Base-by-base conservation (phyloP, 2,329 filamentous ascomycete species). In the Colletotrichum acutatum region DNA sequence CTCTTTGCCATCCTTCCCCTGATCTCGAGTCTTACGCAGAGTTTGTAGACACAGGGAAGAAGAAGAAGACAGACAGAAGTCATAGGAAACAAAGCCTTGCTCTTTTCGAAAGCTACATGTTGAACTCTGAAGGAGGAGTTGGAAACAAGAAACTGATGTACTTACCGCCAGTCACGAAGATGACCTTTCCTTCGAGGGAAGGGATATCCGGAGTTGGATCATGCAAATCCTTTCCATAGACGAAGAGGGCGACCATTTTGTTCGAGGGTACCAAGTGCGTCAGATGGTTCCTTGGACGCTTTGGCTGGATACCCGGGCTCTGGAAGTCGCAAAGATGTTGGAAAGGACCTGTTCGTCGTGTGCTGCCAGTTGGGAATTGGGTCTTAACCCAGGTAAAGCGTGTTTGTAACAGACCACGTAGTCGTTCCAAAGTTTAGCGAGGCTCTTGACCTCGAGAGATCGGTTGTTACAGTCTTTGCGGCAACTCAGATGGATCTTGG, bases 101-200 rank as follows among this genome's bases (percentile, higher is more conserved):
- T 46, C 42, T 49, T 19, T 8, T n/a, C 7, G 19, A 7, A 49
- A 49, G 19, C 42, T 49, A 8, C 32, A 16, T 5, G 22, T 24
- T 12, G 28, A 22, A 28, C n/a, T 6, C 14, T 6, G n/a, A 11
- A 22, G 32, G 28, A 9, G 1, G 12, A 3, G n/a, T n/a, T 26
- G 57, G 11, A 11, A 14, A 12, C 2, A 9, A 2, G 12, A 28
- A n/a, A 16, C 3, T 4, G 5, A 24, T 1, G 1, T 8, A 37
- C 66, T 49, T 79, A 86, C 86, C 87, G 66, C 87, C 88, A 2
- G 87, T 89, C 5, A 89, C 79, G 19, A 89, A 78, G 53, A 89
- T 82, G 8, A 88, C 84, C 73, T 87, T 89, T 54, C 83, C 85
- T 1, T 82, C 76, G 19, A 89, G 82, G 49, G 84, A 81, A 5